phyloP scores from a whole-genome alignment of 345 rosid genomes.

The Ricinus communis region DNA sequence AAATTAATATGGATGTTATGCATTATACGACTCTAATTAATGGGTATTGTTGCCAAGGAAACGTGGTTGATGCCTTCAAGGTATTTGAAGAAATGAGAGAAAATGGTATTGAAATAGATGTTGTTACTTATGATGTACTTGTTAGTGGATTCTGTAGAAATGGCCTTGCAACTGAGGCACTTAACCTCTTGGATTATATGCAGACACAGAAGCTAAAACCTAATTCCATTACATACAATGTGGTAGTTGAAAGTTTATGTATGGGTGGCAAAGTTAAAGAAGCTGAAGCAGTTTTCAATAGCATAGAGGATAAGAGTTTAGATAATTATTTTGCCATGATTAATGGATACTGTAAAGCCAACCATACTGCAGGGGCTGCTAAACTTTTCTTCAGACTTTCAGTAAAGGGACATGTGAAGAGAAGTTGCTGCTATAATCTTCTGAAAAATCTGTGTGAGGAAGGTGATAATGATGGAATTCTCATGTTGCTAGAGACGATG shows the following conservation, averaged over 20 bases:
- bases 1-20: slow-evolving; percentile 50
- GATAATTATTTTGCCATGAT: slow-evolving; percentile 56
- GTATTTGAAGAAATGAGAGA: slow-evolving; percentile 54
- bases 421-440: slow-evolving; percentile 50
- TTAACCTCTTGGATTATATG: slow-evolving; percentile 36
- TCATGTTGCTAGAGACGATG: slow-evolving; percentile 41
- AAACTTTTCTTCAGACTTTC: slow-evolving; percentile 34
- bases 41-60: slow-evolving; percentile 61
- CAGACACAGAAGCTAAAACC: slow-evolving; percentile 48
- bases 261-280: slow-evolving; percentile 51
- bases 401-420: slow-evolving; percentile 30
- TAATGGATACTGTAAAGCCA: slow-evolving; percentile 57
- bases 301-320: slow-evolving; percentile 33
- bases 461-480: slow-evolving; percentile 41
- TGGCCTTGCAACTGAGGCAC: slow-evolving; percentile 40
- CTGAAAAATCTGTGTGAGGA: slow-evolving; percentile 44
- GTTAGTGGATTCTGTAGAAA: slow-evolving; percentile 49
- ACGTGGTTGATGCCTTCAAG: slow-evolving; percentile 42
- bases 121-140: slow-evolving; percentile 53
- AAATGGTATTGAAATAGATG: slow-evolving; percentile 51
- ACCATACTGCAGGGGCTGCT: slow-evolving; percentile 44
- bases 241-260: slow-evolving; percentile 69
- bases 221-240: slow-evolving; percentile 40
- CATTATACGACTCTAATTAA: slow-evolving; percentile 68
- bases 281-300: slow-evolving; percentile 51